A percentile compares a stretch with the other conserved stretches of the same genome.
These are phyloP conservation scores for Plasmodium yoelii DNA, from an alignment of 169 alveolate genomes.

Conservation along the genomic window DNA sequence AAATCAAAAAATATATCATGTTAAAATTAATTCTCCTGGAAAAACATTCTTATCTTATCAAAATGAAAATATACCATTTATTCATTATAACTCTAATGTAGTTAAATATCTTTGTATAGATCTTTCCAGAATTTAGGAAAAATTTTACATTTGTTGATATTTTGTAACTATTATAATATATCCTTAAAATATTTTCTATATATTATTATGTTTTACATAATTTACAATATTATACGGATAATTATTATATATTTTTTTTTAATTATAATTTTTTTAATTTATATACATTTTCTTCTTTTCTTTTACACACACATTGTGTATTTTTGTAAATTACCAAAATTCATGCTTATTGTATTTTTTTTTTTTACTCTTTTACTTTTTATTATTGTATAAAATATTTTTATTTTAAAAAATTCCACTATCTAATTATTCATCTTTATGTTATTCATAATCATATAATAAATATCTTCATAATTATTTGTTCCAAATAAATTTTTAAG, in stretches of 20 bases:
- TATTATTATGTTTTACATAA: no score
- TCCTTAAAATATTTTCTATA: no score
- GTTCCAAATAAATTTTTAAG: slow-evolving; percentile 44
- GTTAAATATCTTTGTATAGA: slow-evolving; percentile 61
- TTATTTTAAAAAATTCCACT: background rate
- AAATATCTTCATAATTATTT: slow-evolving; percentile 53
- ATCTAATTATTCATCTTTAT: slow-evolving; percentile 32
- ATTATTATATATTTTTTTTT: no score
- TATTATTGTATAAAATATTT: background rate
- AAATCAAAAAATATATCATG: slow-evolving; percentile 36
- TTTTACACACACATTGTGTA: no score
- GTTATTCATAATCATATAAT: slow-evolving; percentile 56
- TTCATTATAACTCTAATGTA: slow-evolving; percentile 18
- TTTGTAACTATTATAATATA: no score
- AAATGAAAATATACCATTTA: slow-evolving; percentile 34
- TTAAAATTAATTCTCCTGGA: slow-evolving; percentile 42
- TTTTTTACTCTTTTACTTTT: background rate
- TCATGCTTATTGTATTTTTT: no score
- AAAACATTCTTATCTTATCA: slow-evolving; percentile 62
- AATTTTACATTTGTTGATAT: no score
- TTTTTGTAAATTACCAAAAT: no score
- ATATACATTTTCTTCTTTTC: no score
- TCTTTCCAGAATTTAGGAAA: slow-evolving; percentile 17
- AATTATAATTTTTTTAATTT: no score
- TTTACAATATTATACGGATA: no score